A percentile compares a stretch with the other conserved stretches of the same genome.
Evolutionary conservation across 495 filamentous ascomycete genomes (phyloP).

Genomic region (Filosporella fistucella): DNA sequence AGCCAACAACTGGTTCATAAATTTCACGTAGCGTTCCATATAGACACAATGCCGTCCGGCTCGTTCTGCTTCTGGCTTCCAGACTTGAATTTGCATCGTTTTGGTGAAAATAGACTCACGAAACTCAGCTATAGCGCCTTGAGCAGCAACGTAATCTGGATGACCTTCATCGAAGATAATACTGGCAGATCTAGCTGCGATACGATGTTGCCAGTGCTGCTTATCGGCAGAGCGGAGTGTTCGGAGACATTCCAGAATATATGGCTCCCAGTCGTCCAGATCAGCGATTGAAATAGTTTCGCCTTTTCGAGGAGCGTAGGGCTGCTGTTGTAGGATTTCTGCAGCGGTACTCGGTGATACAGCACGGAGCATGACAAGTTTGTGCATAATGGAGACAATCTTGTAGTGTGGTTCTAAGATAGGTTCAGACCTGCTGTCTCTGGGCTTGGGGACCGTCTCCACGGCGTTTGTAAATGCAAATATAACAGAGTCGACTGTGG

Average conservation of each 20-base stretch:
- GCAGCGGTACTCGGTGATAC: constrained; percentile 25
- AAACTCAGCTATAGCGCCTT: constrained; percentile 68
- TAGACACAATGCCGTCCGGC: constrained; percentile 92
- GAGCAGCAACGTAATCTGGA: constrained; percentile 30
- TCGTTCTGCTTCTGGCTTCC: constrained; percentile 91
- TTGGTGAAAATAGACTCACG: constrained; percentile 90
- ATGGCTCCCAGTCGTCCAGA: constrained; percentile 66
- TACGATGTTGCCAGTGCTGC: constrained; percentile 94
- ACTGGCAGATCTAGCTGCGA: constrained; percentile 73
- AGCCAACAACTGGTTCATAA: constrained; percentile 69
- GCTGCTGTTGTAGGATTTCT: constrained; percentile 23
- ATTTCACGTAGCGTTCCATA: constrained; percentile 81
- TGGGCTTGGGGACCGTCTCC: constrained; percentile 72
- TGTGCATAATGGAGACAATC: constrained; percentile 80
- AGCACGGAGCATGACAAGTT: constrained; percentile 56
- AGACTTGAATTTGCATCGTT: constrained; percentile 91
- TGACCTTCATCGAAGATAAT: constrained; percentile 59
- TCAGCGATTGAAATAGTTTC: constrained; percentile 36
- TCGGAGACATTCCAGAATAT: constrained; percentile 67
- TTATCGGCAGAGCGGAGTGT: constrained; percentile 82
- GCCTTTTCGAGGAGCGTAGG: constrained; percentile 18
- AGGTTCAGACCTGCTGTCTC: constrained; percentile 71
- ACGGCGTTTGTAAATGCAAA: constrained; percentile 71
- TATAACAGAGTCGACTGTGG: constrained; percentile 56
- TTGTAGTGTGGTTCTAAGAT: constrained; percentile 97